Base-by-base conservation (phyloP, 768 basidiomycete genomes). In the Lactarius hatsudake region DNA sequence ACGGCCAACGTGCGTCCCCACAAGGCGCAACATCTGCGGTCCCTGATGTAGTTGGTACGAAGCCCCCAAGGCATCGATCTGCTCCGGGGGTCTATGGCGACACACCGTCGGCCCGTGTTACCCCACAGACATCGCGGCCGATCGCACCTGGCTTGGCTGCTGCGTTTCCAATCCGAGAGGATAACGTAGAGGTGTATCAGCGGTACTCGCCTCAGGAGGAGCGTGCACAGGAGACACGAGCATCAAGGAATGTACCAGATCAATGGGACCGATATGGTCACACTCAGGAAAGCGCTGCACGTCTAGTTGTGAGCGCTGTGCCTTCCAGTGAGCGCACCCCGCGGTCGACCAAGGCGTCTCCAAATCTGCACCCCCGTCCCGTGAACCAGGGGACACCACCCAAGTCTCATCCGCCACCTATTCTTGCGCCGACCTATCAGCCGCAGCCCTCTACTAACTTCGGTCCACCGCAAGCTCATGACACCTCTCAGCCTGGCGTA, bases 331-430 rank as follows among this genome's bases (percentile, higher is more conserved):
- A 64, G 28, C 70, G 70, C 40, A 64, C 70, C 9, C 68, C 67
- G 18, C 59, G 68, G 48, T 69, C 68, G 23, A 62, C 68, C 8
- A 71, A 64, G 68, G 48, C 62, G 23, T 69, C 70, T 26, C 70
- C 70, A 36, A 69, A 54, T 54, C 62, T 66, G 48, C 62, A 71
- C 28, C 56, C 68, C 23, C 68, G 62, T 26, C 48, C 32, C 5
- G 62, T 69, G 45, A 62, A 69, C 32, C 70, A 71, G 42, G 69
- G 68, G 57, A 71, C 70, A 56, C 68, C 68, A 26, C 68, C 70
- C 7, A 69, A 66, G 32, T 48, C 56, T 20, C 32, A 54, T 42
- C 26, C 38, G 6, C 69, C 62, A 23, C 59, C 61, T 7, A 43
- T 65, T 18, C 17, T 65, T 38, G 32, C 34, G 13, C 45, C 55